Conservation (phyloP, 192 early-diverging fungal genomes). For the Linnemannia elongata region DNA sequence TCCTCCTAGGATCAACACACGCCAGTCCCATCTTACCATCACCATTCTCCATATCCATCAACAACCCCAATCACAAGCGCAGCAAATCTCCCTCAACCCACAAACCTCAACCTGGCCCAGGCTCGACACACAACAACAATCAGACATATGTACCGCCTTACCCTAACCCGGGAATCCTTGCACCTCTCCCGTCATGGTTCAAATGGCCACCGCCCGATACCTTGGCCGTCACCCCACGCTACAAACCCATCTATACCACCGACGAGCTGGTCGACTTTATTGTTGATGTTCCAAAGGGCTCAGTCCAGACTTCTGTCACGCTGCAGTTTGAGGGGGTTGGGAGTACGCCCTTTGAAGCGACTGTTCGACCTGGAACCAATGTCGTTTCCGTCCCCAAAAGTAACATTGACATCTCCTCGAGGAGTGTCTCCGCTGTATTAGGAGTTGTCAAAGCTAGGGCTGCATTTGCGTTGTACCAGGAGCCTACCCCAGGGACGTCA, state of each 20-base stretch:
- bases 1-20: too few species aligned
- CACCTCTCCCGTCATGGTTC: background rate
- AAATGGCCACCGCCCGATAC: background rate
- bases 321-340: background rate
- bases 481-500: background rate
- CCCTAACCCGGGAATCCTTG: background rate
- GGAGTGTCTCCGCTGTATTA: background rate
- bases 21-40: too few species aligned
- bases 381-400: background rate
- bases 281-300: constrained; percentile 7
- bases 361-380: background rate
- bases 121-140: background rate
- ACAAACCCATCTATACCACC: background rate
- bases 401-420: background rate
- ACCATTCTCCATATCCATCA: too few species aligned
- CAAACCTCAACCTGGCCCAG: background rate
- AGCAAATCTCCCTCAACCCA: too few species aligned
- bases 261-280: constrained; percentile 5
- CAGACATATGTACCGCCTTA: background rate
- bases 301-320: background rate
- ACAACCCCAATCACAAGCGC: too few species aligned
- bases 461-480: background rate
- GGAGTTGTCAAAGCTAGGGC: background rate
- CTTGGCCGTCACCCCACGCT: constrained; percentile 10
- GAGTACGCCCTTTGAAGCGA: background rate